A percentile compares a stretch with the other conserved stretches of the same genome.
These are phyloP conservation scores for Casuarina cunninghamiana DNA, from an alignment of 306 rosid genomes.

Conservation along the genomic window DNA sequence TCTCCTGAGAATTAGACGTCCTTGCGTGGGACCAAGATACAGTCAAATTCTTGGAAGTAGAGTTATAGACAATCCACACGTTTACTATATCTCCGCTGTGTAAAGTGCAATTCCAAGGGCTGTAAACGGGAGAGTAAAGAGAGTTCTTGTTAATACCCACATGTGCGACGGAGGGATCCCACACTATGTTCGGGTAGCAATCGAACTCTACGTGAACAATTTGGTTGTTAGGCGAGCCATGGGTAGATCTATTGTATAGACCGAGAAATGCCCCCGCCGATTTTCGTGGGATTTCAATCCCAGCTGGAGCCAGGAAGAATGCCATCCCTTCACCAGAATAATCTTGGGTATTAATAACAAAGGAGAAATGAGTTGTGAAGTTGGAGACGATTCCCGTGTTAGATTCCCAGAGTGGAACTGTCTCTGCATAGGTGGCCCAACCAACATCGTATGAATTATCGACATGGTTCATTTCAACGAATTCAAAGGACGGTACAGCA, in stretches of 20 bases:
- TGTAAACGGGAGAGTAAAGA: slow-evolving; percentile 19
- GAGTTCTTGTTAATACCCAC: slow-evolving; percentile 44
- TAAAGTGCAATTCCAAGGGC: slow-evolving; percentile 14
- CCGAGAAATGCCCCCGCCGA: slow-evolving; percentile 26
- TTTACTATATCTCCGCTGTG: neutral
- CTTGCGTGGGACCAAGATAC: slow-evolving; percentile 21
- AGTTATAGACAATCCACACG: slow-evolving; percentile 36
- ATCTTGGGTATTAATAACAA: slow-evolving; percentile 13
- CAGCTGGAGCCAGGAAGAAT: slow-evolving; percentile 64
- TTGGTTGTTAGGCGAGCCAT: neutral
- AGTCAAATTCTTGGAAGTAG: slow-evolving; percentile 18
- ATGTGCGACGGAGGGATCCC: slow-evolving; percentile 34
- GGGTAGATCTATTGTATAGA: neutral
- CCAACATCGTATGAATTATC: slow-evolving; percentile 28
- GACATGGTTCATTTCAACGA: neutral
- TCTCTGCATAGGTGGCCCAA: slow-evolving; percentile 24
- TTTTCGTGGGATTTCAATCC: slow-evolving; percentile 9
- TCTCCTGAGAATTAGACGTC: neutral
- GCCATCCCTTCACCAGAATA: slow-evolving; percentile 57
- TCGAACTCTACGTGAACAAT: slow-evolving; percentile 45
- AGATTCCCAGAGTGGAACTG: slow-evolving; percentile 40
- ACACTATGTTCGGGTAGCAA: slow-evolving; percentile 24
- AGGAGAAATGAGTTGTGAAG: slow-evolving; percentile 40
- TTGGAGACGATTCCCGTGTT: slow-evolving; percentile 25
- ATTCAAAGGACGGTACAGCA: no score